Percentiles rank a stretch among this genome's conserved stretches.
Conservation (phyloP, 306 rosid genomes). For the Heteromeles arbutifolia region DNA sequence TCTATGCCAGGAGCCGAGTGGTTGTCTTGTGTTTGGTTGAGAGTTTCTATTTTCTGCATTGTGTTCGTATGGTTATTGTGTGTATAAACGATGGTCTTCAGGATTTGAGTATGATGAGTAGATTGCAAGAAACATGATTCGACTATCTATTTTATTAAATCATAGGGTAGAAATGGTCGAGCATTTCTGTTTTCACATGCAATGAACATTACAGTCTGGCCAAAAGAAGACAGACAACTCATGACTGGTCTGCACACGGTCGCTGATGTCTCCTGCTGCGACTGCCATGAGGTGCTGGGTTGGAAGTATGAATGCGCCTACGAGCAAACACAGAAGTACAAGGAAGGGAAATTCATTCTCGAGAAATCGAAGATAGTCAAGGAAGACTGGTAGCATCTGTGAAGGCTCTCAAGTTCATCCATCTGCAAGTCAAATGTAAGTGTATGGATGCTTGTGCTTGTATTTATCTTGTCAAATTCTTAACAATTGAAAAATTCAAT, state of each 20-base stretch:
- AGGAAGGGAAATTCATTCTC: slow-evolving; percentile 40
- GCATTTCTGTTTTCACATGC: slow-evolving; percentile 52
- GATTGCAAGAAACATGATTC: neutral
- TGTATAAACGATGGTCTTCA: neutral
- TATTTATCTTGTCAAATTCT: slow-evolving; percentile 10
- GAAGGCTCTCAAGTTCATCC: neutral
- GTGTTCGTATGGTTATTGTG: neutral
- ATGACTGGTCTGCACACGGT: slow-evolving; percentile 42
- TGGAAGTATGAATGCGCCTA: slow-evolving; percentile 45
- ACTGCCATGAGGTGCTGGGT: slow-evolving; percentile 36
- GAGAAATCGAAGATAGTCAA: slow-evolving; percentile 40
- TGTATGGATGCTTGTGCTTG: slow-evolving; percentile 2
- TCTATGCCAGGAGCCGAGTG: no score
- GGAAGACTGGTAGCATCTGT: slow-evolving; percentile 36
- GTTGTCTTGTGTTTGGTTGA: neutral
- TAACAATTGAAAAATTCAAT: slow-evolving; percentile 5
- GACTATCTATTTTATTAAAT: neutral
- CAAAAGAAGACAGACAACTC: slow-evolving; percentile 35
- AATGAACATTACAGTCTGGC: slow-evolving; percentile 30
- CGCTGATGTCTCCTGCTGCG: slow-evolving; percentile 36
- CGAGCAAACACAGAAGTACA: slow-evolving; percentile 38
- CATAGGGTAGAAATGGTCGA: slow-evolving; percentile 62
- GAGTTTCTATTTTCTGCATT: neutral
- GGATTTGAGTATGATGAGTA: slow-evolving; percentile 1
- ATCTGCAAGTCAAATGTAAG: neutral